phyloP scores from a whole-genome alignment of 768 basidiomycete species.

The Favolaschia claudopus region DNA sequence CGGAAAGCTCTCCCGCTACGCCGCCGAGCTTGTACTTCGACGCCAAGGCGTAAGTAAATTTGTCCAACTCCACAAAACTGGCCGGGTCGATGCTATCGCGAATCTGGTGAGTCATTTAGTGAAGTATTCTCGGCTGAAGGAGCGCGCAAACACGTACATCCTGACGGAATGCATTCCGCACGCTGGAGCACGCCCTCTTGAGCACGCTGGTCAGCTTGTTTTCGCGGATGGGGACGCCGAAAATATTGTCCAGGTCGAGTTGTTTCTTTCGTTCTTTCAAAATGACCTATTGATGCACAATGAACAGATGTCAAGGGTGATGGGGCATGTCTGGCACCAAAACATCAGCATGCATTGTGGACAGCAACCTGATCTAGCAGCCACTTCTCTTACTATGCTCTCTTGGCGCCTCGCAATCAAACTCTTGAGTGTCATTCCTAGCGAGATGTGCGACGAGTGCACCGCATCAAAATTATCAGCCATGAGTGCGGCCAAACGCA shows the following conservation, averaged over 20 bases:
- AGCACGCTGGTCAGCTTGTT: not conserved
- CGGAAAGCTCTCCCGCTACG: not conserved
- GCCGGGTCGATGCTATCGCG: not conserved
- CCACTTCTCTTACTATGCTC: no score
- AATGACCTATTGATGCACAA: no score
- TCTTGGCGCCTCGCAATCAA: no score
- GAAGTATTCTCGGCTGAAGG: no score
- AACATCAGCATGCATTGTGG: not conserved
- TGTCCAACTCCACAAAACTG: not conserved
- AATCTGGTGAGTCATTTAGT: not conserved
- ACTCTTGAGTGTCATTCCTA: no score
- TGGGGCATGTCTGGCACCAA: not conserved
- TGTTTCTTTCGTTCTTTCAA: not conserved
- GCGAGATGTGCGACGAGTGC: no score
- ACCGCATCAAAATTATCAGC: no score
- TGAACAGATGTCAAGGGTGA: not conserved
- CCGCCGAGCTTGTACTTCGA: not conserved
- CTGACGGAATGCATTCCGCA: not conserved
- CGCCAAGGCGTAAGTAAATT: not conserved
- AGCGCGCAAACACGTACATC: not conserved
- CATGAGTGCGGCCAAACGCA: no score
- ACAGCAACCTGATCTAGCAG: no score
- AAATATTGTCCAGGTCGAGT: not conserved
- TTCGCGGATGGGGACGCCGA: not conserved
- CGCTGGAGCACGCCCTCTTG: not conserved